phyloP scores from a whole-genome alignment of 2,329 filamentous ascomycete species.

The Boeremia lycopersici region DNA sequence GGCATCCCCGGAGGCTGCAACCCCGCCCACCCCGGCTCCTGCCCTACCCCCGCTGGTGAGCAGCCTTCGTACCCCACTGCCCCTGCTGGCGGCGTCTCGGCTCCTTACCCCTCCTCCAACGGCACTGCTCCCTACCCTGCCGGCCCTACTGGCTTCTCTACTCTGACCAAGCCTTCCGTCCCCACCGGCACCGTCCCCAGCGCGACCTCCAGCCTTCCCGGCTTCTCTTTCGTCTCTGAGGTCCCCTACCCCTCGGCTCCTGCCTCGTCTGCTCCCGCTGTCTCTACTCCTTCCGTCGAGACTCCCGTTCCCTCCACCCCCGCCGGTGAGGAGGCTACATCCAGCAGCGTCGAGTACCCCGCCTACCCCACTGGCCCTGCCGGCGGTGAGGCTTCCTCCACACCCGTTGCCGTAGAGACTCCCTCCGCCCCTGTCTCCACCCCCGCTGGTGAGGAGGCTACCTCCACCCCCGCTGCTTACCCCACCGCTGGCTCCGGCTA shows the following conservation, averaged over 20 bases:
- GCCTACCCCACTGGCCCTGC: conserved; percentile 14
- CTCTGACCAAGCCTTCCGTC: conserved; percentile 33
- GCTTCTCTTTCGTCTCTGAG: conserved; percentile 35
- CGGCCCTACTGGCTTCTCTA: conserved; percentile 42
- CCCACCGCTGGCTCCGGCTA: conserved; percentile 28
- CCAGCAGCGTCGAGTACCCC: conserved; percentile 23
- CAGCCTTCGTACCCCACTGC: neutral
- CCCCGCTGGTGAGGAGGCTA: conserved; percentile 16
- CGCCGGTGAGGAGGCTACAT: conserved; percentile 17
- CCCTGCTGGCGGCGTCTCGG: conserved; percentile 15
- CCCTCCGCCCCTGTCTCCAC: conserved; percentile 15
- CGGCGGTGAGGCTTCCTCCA: conserved; percentile 11
- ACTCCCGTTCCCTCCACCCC: conserved; percentile 18
- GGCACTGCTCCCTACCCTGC: conserved; percentile 32
- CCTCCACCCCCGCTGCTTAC: conserved; percentile 19
- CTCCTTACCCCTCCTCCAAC: conserved; percentile 35
- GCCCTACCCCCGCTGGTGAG: neutral
- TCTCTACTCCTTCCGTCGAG: conserved; percentile 21
- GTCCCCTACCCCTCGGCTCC: conserved; percentile 18
- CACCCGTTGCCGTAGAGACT: conserved; percentile 17
- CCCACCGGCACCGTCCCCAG: conserved; percentile 25
- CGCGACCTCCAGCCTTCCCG: conserved; percentile 27
- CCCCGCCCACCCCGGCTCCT: neutral
- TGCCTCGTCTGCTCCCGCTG: conserved; percentile 4
- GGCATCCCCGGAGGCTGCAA: neutral